Evolutionary conservation across 352 stramenopile species (phyloP).

Genomic region (Pseudoperonospora humuli): DNA sequence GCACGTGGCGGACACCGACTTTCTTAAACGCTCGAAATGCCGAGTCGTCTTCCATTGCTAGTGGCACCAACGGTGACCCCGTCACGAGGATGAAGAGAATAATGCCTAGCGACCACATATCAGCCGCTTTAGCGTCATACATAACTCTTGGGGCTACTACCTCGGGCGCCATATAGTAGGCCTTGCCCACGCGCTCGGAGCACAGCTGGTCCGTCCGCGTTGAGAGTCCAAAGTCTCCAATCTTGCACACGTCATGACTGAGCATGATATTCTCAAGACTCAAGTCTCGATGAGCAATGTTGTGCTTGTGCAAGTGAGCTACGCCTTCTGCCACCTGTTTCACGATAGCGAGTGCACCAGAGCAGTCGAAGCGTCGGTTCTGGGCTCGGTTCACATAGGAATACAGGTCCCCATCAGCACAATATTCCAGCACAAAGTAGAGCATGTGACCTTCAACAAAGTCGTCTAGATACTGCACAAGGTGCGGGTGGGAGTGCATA

Average conservation of each 20-base stretch:
- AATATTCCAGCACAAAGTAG: too few species aligned
- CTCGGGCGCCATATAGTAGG: constrained; percentile 35
- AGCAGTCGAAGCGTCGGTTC: constrained; percentile 7
- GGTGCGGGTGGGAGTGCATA: constrained; percentile 31
- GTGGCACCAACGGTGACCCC: constrained; percentile 33
- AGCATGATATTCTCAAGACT: constrained; percentile 49
- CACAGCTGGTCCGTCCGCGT: constrained; percentile 7
- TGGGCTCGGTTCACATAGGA: constrained; percentile 10
- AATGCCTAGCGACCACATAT: constrained; percentile 61
- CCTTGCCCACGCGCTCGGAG: constrained; percentile 23
- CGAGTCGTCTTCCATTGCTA: constrained; percentile 24
- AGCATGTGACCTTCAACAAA: constrained; percentile 33
- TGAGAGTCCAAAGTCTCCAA: constrained; percentile 57
- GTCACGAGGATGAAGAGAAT: constrained; percentile 61
- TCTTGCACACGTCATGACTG: constrained; percentile 20
- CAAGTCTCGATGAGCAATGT: constrained; percentile 38
- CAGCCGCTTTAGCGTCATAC: constrained; percentile 40
- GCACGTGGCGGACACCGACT: constrained; percentile 37
- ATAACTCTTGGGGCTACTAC: constrained; percentile 16
- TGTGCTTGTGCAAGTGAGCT: constrained; percentile 29
- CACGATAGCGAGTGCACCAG: constrained; percentile 8
- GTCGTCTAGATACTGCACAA: constrained; percentile 39
- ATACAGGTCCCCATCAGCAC: constrained; percentile 30
- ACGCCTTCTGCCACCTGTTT: constrained; percentile 26
- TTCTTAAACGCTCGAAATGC: constrained; percentile 19